Evolutionary conservation across 805 yeast genomes (phyloP).

Genomic region (Teunomyces pallodes): DNA sequence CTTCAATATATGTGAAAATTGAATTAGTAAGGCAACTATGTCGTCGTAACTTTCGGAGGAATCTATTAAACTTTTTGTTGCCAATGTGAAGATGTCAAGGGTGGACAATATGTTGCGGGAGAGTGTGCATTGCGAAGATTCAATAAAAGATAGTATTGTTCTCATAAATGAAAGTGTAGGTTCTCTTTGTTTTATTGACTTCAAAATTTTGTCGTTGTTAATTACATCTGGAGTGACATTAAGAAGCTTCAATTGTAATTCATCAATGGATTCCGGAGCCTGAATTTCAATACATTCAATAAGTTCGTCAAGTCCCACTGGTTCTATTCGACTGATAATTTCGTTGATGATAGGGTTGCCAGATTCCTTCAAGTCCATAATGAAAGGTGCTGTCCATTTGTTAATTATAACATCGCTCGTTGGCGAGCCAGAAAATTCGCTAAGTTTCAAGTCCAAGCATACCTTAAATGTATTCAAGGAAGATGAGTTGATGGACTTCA

Average conservation of each 20-base stretch:
- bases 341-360: neutral
- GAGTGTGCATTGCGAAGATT: neutral
- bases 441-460: constrained; percentile 8
- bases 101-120: constrained; percentile 3
- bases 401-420: neutral
- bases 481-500: constrained; percentile 4
- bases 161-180: constrained; percentile 2
- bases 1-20: constrained; percentile 10
- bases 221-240: neutral
- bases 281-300: neutral
- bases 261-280: neutral
- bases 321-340: neutral
- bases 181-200: constrained; percentile 1
- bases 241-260: constrained; percentile 1
- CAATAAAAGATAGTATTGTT: constrained; percentile 3
- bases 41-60: neutral
- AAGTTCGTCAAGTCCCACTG: neutral
- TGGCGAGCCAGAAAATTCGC: neutral
- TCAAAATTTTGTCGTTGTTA: constrained; percentile 2
- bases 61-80: constrained; percentile 4
- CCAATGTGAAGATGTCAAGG: constrained; percentile 9
- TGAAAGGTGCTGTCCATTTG: neutral
- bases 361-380: constrained; percentile 4
- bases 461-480: neutral
- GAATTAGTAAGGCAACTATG: neutral